A percentile compares a stretch with the other conserved stretches of the same genome.
Conservation (phyloP, 371 early-diverging fungal genomes). For the Actinomortierella wolfii region DNA sequence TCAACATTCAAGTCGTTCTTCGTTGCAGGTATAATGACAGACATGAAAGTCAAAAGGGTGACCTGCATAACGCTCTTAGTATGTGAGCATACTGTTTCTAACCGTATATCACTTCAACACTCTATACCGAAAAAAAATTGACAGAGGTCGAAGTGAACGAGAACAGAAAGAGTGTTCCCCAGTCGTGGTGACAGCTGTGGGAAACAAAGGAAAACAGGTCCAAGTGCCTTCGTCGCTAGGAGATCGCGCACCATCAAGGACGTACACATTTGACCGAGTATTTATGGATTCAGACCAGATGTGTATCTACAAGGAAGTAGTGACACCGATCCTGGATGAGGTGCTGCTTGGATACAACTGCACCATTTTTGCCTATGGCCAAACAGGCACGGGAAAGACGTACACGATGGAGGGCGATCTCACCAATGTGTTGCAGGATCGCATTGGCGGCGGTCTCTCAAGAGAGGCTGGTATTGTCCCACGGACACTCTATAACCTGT, state of each 20-base stretch:
- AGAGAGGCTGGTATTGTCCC: slow-evolving; percentile 90
- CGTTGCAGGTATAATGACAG: slow-evolving; percentile 46
- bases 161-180: slow-evolving; percentile 38
- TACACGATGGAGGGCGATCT: slow-evolving; percentile 90
- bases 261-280: slow-evolving; percentile 91
- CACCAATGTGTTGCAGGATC: slow-evolving; percentile 40
- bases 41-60: no score
- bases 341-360: slow-evolving; percentile 85
- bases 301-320: slow-evolving; percentile 83
- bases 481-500: slow-evolving; percentile 82
- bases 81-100: not conserved
- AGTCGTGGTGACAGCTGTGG: slow-evolving; percentile 22
- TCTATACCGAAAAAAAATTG: not conserved
- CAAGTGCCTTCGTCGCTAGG: slow-evolving; percentile 41
- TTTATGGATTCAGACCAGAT: slow-evolving; percentile 87
- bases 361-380: slow-evolving; percentile 96
- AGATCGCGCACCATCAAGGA: slow-evolving; percentile 53
- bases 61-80: no score
- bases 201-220: slow-evolving; percentile 24
- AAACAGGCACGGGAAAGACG: slow-evolving; percentile 94
- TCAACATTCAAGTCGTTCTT: slow-evolving; percentile 43
- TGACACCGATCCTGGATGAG: slow-evolving; percentile 84
- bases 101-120: not conserved
- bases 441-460: slow-evolving; percentile 25
- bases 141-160: slow-evolving; percentile 25